A percentile compares a stretch with the other conserved stretches of the same genome.
These are phyloP conservation scores for Botrytis sinoallii DNA, from an alignment of 2,329 filamentous ascomycete genomes.

Conservation along the genomic window DNA sequence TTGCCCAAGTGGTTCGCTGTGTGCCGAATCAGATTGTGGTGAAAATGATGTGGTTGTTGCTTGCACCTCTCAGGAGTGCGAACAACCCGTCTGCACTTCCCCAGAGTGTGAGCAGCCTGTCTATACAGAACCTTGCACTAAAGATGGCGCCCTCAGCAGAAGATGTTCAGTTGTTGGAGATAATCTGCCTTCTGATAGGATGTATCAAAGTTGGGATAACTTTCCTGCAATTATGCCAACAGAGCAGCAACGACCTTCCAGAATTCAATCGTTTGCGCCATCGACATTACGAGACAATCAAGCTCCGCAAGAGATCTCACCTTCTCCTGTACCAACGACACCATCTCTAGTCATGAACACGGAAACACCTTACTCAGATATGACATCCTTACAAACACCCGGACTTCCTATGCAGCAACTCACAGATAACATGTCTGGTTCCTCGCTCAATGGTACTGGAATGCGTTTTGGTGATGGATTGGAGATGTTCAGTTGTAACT, in stretches of 20 bases:
- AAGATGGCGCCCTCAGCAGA: conserved; percentile 21
- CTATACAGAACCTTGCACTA: conserved; percentile 28
- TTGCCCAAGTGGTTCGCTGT: conserved; percentile 30
- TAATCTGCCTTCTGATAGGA: conserved; percentile 3
- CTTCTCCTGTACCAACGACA: conserved; percentile 23
- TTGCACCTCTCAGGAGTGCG: conserved; percentile 27
- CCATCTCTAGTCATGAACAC: conserved; percentile 26
- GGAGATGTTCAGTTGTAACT: conserved; percentile 28
- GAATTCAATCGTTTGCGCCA: not conserved
- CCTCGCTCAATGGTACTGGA: conserved; percentile 22
- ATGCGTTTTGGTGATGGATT: conserved; percentile 23
- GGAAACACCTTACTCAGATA: conserved; percentile 12
- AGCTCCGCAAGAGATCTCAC: conserved; percentile 2
- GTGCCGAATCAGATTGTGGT: conserved; percentile 30
- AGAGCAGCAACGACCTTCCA: not conserved
- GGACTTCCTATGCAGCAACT: not conserved
- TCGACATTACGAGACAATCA: not conserved
- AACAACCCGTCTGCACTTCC: conserved; percentile 25
- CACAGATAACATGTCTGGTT: not conserved
- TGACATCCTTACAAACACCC: not conserved
- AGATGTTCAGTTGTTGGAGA: conserved; percentile 14
- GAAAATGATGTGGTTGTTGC: conserved; percentile 23
- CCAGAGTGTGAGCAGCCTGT: conserved; percentile 26
- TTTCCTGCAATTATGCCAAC: conserved; percentile 15
- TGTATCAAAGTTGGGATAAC: conserved; percentile 18